Base-by-base conservation (phyloP, 2,329 filamentous ascomycete genomes). In the Paracoccidioides brasiliensis region DNA sequence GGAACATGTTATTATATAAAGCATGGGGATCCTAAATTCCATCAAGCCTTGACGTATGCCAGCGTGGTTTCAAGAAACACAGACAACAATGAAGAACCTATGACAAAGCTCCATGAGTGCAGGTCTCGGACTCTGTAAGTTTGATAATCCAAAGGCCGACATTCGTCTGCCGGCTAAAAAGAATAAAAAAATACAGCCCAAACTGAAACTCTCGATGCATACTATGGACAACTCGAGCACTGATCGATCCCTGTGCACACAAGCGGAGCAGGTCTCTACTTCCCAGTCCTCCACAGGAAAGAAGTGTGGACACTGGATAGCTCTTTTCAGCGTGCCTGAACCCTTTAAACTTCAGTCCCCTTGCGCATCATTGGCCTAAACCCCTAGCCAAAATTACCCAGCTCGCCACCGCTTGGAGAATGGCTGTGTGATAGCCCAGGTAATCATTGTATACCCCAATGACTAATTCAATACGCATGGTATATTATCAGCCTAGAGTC, bases 101-200 rank as follows among this genome's bases (percentile, higher is more conserved):
- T 50, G 30, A 38, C 46, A 38, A 50, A 37, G 7, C 33, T 50
- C 33, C 8, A 15, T n/a, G 15, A 50, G 12, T 9, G 33, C n/a
- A 15, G 28, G 22, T 22, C n/a, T 40, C 10, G 33, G 4, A 15
- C 22, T 30, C 9, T 46, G 14, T 9, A 40, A 37, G 10, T 12
- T 5, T n/a, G 15, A 38, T 49, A 15, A 50, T 50, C 48, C 33
- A 28, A 50, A 28, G 4, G 7, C 35, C 2, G n/a, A 28, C 33
- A 40, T 50, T 40, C n/a, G 48, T 9, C 35, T 8, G 35, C 6
- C 38, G 33, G 22, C n/a, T n/a, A 30, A 9, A 38, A 52, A 48
- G 50, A 55, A 58, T 51, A 43, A 53, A 55, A 55, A 45, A 46
- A 37, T 38, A 22, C 38, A 55, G 48, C 30, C 15, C 44, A 42